Evolutionary conservation across 2,329 filamentous ascomycete genomes (phyloP).

Genomic region (Paracorniculantispora psalliotae): DNA sequence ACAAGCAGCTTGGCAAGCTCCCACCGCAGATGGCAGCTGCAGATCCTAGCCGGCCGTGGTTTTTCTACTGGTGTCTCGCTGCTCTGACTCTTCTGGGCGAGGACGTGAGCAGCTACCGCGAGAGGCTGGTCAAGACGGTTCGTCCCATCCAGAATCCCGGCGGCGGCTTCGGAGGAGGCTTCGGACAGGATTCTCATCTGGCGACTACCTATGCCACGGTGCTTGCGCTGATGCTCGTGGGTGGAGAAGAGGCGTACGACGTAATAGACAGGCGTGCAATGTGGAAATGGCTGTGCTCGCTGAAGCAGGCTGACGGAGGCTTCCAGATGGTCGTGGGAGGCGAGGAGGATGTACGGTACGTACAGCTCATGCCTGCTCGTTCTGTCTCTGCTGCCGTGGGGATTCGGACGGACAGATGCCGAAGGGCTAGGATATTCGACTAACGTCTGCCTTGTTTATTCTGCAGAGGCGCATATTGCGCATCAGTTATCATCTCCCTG

Average conservation of each 20-base stretch:
- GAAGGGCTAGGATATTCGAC: conserved; percentile 1
- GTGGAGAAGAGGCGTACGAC: conserved; percentile 66
- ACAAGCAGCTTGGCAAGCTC: conserved; percentile 53
- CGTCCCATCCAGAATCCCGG: conserved; percentile 72
- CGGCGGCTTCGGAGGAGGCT: conserved; percentile 91
- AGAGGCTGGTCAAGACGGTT: conserved; percentile 69
- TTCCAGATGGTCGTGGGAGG: conserved; percentile 83
- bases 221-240: conserved; percentile 72
- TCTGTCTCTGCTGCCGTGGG: neutral
- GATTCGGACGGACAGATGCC: neutral
- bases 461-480: conserved; percentile 81
- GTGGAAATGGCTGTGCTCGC: conserved; percentile 83
- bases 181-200: conserved; percentile 82
- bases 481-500: conserved; percentile 76
- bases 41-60: conserved; percentile 88
- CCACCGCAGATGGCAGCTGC: conserved; percentile 66
- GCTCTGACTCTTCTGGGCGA: conserved; percentile 72
- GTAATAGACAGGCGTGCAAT: conserved; percentile 76
- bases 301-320: conserved; percentile 87
- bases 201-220: conserved; percentile 84
- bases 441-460: conserved; percentile 17
- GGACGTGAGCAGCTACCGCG: conserved; percentile 62
- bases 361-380: conserved; percentile 13
- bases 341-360: conserved; percentile 85
- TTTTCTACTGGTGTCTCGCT: conserved; percentile 86